Evolutionary conservation across 345 rosid species (phyloP).

Genomic region (Eucalyptus viminalis): DNA sequence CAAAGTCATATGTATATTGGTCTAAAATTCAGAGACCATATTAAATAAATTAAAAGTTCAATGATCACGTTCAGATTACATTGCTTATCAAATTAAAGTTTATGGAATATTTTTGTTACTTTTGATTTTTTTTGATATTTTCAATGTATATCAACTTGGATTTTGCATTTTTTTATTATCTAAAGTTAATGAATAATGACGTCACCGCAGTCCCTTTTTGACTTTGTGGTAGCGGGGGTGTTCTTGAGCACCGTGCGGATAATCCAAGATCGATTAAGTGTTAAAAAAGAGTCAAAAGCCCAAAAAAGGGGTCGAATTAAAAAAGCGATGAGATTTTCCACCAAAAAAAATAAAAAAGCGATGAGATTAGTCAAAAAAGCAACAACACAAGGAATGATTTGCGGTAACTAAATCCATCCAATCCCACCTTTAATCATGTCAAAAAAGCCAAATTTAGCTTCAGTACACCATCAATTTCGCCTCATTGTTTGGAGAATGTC

Average conservation of each 20-base stretch:
- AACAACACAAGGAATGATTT: background rate
- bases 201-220: background rate
- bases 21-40: accelerated
- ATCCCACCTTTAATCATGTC: background rate
- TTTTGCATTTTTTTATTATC: background rate
- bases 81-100: too few relatives aligned
- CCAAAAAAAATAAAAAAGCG: background rate
- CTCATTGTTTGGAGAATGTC: background rate
- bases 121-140: too few relatives aligned
- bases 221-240: background rate
- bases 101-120: background rate
- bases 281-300: background rate
- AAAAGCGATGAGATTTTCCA: background rate
- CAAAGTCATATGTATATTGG: accelerated
- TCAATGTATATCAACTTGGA: background rate
- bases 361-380: background rate
- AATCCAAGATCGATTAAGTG: background rate
- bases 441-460: background rate
- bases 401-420: background rate
- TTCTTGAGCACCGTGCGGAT: background rate
- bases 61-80: accelerated
- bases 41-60: too few relatives aligned
- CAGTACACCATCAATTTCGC: background rate
- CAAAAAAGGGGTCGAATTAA: background rate
- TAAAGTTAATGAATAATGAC: background rate